Evolutionary conservation across 192 early-diverging fungal genomes (phyloP).

Genomic region (Chytriomyces hyalinus): DNA sequence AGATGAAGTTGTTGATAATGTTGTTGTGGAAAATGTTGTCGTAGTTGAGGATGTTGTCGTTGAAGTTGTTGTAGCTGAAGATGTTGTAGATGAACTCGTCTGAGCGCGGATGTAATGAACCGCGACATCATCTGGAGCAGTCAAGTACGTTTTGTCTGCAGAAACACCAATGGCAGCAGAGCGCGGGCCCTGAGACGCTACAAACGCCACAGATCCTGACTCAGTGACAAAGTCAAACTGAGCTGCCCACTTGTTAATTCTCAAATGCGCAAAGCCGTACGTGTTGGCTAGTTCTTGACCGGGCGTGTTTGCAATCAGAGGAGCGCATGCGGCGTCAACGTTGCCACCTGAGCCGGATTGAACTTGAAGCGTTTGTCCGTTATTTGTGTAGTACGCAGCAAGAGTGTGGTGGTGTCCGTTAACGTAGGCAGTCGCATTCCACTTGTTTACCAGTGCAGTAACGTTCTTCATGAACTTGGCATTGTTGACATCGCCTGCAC

Average conservation of each 20-base stretch:
- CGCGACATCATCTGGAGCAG: background rate
- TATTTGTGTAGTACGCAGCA: conserved; percentile 28
- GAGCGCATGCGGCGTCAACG: background rate
- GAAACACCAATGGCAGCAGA: background rate
- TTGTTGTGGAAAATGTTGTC: background rate
- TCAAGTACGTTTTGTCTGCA: conserved; percentile 20
- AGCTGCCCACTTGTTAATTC: background rate
- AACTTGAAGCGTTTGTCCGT: conserved; percentile 24
- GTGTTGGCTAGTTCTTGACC: conserved; percentile 29
- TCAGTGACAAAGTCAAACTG: conserved; percentile 20
- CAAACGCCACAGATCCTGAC: conserved; percentile 3
- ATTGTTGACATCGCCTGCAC: conserved; percentile 5
- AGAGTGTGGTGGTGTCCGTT: conserved; percentile 33
- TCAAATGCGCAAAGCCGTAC: conserved; percentile 25
- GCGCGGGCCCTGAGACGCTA: background rate
- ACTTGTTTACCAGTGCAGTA: conserved; percentile 25
- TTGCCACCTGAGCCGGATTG: conserved; percentile 32
- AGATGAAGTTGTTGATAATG: no score
- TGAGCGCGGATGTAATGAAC: conserved; percentile 8
- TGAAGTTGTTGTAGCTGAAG: background rate
- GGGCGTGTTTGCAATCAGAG: background rate
- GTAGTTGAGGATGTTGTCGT: background rate
- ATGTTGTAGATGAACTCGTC: background rate
- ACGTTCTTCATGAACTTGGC: conserved; percentile 14
- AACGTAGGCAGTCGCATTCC: conserved; percentile 29